Evolutionary conservation across 164 flowering plant genomes (phyloP).

Genomic region (Platanus orientalis): DNA sequence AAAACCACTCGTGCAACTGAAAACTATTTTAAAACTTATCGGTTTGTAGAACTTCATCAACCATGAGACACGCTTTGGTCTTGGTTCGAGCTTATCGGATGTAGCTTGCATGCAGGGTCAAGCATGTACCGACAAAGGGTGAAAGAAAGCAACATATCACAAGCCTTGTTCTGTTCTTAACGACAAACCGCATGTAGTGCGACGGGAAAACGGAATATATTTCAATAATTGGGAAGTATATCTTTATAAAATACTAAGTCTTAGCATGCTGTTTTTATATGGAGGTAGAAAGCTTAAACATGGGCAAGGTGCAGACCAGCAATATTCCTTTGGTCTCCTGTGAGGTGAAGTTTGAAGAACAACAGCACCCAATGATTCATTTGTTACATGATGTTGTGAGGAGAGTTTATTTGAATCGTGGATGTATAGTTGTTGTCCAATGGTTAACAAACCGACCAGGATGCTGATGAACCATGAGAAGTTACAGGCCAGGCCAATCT

Average conservation of each 20-base stretch:
- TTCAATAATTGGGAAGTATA: neutral
- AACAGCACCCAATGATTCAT: no score
- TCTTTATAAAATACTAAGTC: neutral
- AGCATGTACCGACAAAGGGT: neutral
- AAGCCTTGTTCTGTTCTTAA: neutral
- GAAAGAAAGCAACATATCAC: neutral
- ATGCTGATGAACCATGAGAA: no score
- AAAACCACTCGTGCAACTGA: neutral
- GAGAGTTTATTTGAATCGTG: no score
- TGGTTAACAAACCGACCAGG: no score
- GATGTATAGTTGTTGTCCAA: no score
- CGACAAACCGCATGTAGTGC: neutral
- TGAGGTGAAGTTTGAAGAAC: conserved; percentile 8
- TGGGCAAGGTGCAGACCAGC: neutral
- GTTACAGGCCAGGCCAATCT: no score
- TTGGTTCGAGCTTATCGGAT: neutral
- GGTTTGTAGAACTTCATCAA: neutral
- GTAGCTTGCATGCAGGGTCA: neutral
- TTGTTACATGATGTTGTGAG: no score
- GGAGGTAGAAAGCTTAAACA: neutral
- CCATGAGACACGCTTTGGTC: neutral
- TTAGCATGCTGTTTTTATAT: neutral
- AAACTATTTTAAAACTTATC: neutral
- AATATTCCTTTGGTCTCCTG: neutral
- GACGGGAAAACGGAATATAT: neutral